These are phyloP conservation scores for Blattamonas nauphoetae DNA, from an alignment of 78 protist species.

Conservation along the genomic window DNA sequence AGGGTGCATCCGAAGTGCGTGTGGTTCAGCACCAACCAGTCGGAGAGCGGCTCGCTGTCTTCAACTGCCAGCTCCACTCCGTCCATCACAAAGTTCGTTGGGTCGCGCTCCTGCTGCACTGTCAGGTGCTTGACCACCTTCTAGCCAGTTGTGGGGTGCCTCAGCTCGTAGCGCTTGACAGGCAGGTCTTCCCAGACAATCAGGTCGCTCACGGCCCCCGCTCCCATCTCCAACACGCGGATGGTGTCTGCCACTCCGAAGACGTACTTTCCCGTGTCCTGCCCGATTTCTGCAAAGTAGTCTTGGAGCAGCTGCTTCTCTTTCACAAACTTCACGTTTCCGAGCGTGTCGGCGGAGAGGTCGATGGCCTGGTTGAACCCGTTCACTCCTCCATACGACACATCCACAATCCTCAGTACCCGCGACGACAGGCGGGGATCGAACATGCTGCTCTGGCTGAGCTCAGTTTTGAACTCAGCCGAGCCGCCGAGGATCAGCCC, in stretches of 20 bases:
- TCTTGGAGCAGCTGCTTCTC: constrained; percentile 90
- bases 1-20: constrained; percentile 73
- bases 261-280: constrained; percentile 87
- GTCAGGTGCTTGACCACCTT: constrained; percentile 33
- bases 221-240: constrained; percentile 82
- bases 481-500: constrained; percentile 97
- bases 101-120: constrained; percentile 52
- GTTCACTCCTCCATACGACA: constrained; percentile 74
- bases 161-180: constrained; percentile 37
- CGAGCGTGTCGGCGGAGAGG: constrained; percentile 69
- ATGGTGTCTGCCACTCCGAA: constrained; percentile 89
- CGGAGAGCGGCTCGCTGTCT: constrained; percentile 64
- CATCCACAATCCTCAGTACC: constrained; percentile 63
- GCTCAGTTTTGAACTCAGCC: constrained; percentile 95
- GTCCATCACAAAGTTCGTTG: constrained; percentile 11
- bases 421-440: constrained; percentile 82
- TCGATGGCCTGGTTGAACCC: constrained; percentile 99
- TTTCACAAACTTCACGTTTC: constrained; percentile 85
- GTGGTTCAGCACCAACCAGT: constrained; percentile 85
- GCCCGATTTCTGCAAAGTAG: constrained; percentile 91
- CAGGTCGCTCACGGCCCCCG: constrained; percentile 87
- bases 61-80: constrained; percentile 64
- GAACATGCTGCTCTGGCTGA: constrained; percentile 72
- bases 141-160: constrained; percentile 14
- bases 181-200: constrained; percentile 85